Base-by-base conservation (phyloP, 2,329 filamentous ascomycete genomes). In the Colletotrichum sp. region DNA sequence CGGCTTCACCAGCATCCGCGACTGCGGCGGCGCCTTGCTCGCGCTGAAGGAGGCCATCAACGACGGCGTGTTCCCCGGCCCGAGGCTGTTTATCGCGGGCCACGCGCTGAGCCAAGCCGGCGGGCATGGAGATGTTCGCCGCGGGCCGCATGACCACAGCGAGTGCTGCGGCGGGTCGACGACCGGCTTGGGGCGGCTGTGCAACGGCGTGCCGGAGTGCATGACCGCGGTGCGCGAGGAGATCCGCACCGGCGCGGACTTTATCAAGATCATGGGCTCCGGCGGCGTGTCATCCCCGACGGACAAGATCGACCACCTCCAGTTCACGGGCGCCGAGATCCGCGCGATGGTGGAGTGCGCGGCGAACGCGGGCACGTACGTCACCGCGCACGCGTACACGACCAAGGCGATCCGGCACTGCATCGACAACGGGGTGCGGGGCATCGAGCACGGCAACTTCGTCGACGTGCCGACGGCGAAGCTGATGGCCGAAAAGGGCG, bases 181-280 rank as follows among this genome's bases (percentile, higher is more conserved):
- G 0, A 83, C 84, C 1, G 83, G 83, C 3, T 79, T 89, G 2
- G 88, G 88, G 2, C 82, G 87, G 8, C 81, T 92, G 3, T 88
- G 86, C 68, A 89, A 92, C 79, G 89, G 91, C 3, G 89, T 91
- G 0, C 85, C 89, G 0, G 88, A 89, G 66, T 92, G 90, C 77
- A 84, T 90, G 67, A 86, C 86, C 18, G 87, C 84, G 7, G 87
- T 88, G 0, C 85, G 91, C 4, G 90, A 92, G 69, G 88, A 92
- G 80, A 81, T 93, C 1, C 85, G 91, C 12, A 85, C 83, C 15
- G 91, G 91, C 3, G 89, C 90, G 2, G 89, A 92, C 79, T 92
- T 92, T 78, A 87, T 93, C 82, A 93, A 93, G 81, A 90, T 93
- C 77, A 92, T 92, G 90, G 85, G 85, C 1, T 87, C 87, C 8